Percentiles rank a stretch among this genome's conserved stretches.
These are phyloP conservation scores for Linnemannia exigua DNA, from an alignment of 192 early-diverging fungal species.

Conservation along the genomic window DNA sequence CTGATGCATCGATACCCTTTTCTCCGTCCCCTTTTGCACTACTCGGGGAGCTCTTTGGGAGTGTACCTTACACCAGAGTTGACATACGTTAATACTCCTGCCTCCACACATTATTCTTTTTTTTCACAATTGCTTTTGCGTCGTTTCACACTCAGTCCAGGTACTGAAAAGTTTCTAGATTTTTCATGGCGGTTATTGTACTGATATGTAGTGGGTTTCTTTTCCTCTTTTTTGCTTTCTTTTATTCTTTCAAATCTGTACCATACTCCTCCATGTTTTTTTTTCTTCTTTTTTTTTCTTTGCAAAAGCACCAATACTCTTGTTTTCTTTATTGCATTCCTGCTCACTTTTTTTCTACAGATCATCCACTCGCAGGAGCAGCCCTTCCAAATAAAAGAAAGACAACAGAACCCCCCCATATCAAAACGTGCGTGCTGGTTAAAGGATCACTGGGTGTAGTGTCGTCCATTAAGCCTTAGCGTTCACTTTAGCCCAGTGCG, in stretches of 20 bases:
- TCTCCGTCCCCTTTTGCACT: neutral
- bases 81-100: neutral
- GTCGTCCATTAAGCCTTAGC: neutral
- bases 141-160: neutral
- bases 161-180: neutral
- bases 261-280: neutral
- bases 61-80: neutral
- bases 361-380: neutral
- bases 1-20: neutral
- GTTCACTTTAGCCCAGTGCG: conserved; percentile 68
- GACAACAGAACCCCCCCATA: neutral
- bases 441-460: neutral
- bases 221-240: neutral
- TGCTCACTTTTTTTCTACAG: neutral
- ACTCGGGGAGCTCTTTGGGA: neutral
- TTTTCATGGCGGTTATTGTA: conserved; percentile 4
- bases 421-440: neutral
- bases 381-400: neutral
- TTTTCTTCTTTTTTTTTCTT: neutral
- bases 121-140: neutral
- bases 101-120: neutral
- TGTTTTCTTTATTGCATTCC: too few relatives aligned
- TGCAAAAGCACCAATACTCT: too few relatives aligned
- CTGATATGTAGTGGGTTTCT: neutral
- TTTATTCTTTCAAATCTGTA: neutral